These are phyloP conservation scores for Magnaporthiopsis poae DNA, from an alignment of 2,329 filamentous ascomycete species.

Conservation along the genomic window DNA sequence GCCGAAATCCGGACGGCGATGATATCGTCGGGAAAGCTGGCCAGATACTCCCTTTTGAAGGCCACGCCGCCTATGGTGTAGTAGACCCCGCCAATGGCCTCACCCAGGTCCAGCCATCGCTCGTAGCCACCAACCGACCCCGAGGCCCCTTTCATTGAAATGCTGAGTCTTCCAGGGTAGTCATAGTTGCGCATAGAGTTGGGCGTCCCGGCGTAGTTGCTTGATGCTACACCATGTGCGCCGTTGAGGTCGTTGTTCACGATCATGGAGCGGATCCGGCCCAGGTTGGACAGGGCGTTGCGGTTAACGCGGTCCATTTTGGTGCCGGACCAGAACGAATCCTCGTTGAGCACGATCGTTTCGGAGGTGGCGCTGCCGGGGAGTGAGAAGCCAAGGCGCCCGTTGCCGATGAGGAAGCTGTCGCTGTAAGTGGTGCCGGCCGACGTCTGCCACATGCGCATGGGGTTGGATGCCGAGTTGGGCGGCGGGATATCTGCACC, in stretches of 20 bases:
- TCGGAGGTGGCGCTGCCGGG: conserved; percentile 29
- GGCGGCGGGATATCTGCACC: not conserved
- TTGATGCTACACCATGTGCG: conserved; percentile 23
- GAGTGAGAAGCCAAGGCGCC: conserved; percentile 26
- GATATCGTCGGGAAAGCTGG: conserved; percentile 25
- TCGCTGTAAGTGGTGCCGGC: conserved; percentile 14
- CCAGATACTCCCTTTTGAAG: conserved; percentile 24
- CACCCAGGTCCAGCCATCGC: conserved; percentile 24
- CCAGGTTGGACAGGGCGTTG: conserved; percentile 21
- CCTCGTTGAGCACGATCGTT: conserved; percentile 30
- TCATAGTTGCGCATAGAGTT: conserved; percentile 29
- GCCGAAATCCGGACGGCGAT: conserved; percentile 21
- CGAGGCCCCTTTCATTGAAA: not conserved
- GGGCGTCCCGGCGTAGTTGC: conserved; percentile 26
- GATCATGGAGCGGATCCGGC: conserved; percentile 24
- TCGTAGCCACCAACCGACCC: conserved; percentile 17
- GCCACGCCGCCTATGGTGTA: conserved; percentile 21
- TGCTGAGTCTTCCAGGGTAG: not conserved
- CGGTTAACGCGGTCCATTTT: conserved; percentile 26
- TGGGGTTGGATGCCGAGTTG: conserved; percentile 1
- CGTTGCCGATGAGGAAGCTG: conserved; percentile 35
- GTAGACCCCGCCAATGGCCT: conserved; percentile 21
- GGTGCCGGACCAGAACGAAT: conserved; percentile 30
- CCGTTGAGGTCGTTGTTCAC: conserved; percentile 23
- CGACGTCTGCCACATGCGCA: not conserved